phyloP scores from a whole-genome alignment of 305 asterid species.

The Plantago coronopus region DNA sequence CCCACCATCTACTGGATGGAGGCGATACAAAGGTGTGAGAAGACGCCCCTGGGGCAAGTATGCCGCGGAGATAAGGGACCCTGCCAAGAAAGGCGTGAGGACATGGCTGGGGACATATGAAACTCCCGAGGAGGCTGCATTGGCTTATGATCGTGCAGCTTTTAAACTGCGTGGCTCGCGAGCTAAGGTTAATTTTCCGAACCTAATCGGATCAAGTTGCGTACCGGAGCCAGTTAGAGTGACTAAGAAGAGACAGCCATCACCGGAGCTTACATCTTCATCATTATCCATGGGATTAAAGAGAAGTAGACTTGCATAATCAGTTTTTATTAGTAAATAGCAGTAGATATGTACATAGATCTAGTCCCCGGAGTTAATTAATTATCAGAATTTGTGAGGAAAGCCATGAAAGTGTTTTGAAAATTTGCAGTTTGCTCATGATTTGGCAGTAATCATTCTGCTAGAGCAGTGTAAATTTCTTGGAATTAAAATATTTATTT shows the following conservation, averaged over 20 bases:
- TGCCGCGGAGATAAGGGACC: slow-evolving; percentile 38
- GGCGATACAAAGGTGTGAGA: slow-evolving; percentile 31
- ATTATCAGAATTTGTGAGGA: too few species aligned
- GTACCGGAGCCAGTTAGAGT: slow-evolving; percentile 27
- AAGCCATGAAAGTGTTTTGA: too few species aligned
- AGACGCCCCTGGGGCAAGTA: slow-evolving; percentile 38
- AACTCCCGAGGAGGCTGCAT: slow-evolving; percentile 40
- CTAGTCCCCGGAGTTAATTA: too few species aligned
- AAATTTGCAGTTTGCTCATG: too few species aligned
- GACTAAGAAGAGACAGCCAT: slow-evolving; percentile 20
- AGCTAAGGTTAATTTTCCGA: slow-evolving; percentile 36
- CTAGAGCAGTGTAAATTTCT: too few species aligned
- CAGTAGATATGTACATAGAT: too few species aligned
- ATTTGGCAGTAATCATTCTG: too few species aligned
- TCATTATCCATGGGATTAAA: neutral
- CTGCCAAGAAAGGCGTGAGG: slow-evolving; percentile 32
- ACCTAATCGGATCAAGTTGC: slow-evolving; percentile 27
- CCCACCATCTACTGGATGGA: slow-evolving; percentile 24
- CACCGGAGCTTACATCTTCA: slow-evolving; percentile 1
- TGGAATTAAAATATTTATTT: too few species aligned
- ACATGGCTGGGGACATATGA: slow-evolving; percentile 41
- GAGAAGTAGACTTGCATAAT: neutral
- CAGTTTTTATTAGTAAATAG: too few species aligned
- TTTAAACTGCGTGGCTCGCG: slow-evolving; percentile 29
- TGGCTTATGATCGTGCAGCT: slow-evolving; percentile 37